Percentiles rank a stretch among this genome's conserved stretches.
phyloP scores from a whole-genome alignment of 1,284 basidiomycete species.

The Melampsora allii-populina region DNA sequence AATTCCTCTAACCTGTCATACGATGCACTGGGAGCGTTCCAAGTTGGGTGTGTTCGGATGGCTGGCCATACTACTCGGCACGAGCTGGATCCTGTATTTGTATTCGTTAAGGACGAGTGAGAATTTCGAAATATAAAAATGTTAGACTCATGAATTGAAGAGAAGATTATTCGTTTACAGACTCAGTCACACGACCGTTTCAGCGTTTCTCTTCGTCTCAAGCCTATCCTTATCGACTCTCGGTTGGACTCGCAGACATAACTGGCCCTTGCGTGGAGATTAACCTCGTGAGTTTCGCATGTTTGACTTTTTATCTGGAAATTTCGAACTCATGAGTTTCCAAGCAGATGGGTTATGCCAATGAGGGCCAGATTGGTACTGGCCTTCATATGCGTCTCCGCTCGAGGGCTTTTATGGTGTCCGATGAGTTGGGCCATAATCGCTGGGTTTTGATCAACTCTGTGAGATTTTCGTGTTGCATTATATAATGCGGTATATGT shows the following conservation, averaged over 20 bases:
- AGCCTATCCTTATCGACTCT: background rate
- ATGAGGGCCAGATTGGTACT: conserved; percentile 65
- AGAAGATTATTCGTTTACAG: background rate
- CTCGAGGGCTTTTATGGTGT: conserved; percentile 71
- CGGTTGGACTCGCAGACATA: conserved; percentile 67
- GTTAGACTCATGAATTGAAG: background rate
- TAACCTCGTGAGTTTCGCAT: conserved; percentile 57
- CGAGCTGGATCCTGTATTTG: background rate
- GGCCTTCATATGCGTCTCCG: conserved; percentile 76
- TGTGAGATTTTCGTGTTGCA: conserved; percentile 54
- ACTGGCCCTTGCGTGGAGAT: conserved; percentile 62
- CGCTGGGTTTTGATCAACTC: conserved; percentile 73
- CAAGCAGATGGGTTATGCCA: conserved; percentile 65
- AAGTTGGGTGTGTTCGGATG: background rate
- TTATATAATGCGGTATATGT: background rate
- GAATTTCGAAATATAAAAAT: background rate
- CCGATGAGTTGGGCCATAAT: conserved; percentile 61
- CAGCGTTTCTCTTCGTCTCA: background rate
- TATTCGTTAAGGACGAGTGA: background rate
- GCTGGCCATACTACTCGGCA: background rate
- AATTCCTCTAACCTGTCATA: background rate
- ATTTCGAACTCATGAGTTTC: background rate
- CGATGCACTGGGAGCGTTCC: background rate
- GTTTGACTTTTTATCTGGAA: conserved; percentile 67
- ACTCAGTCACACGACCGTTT: background rate